Evolutionary conservation across 2,329 filamentous ascomycete species (phyloP), one percentile per base, ranked within the genome.

Genomic region (Akanthomyces dipterigenus): DNA sequence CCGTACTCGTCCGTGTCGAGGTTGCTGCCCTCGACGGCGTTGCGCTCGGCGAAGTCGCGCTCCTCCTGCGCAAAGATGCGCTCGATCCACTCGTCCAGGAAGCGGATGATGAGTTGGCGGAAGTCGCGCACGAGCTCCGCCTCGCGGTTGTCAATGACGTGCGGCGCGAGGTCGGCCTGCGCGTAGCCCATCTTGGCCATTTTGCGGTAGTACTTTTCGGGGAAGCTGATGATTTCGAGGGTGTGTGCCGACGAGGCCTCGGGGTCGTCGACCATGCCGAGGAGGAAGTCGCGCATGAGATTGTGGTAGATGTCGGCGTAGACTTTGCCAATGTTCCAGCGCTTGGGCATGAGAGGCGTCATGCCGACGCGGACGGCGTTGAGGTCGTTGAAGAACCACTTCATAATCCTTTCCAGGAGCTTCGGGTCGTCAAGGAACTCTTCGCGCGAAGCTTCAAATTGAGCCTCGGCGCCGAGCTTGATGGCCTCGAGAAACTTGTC

Each of bases 351-450:
- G 58, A 99, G 81, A 31, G 86, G 85, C 63, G 89, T 85, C 90
- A 99, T 96, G 70, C 95, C 93, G 64, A 96, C 83, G 74, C 93
- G 92, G 70, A 97, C 93, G 3, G 91, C 92, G 74, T 96, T 96
- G 42, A 99, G 83, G 73, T 99, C 93, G 77, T 98, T 97, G 78
- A 98, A 99, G 76, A 87, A 99, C 95, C 95, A 99, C 70, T 90
- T 90, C 76, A 96, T 85, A 66, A 85, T 87, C 78, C 96, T 96
- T 65, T 96, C 90, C 51, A 99, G 80, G 68, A 85, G 86, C 55
- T 88, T 83, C 0, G 95, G 90, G 70, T 98, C 91, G 42, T 88
- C 89, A 58, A 93, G 77, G 73, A 99, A 98, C 51, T 87, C 83
- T 59, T 89, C 84, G 62, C 87, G 85, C 45, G 86, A 83, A 63